Evolutionary conservation across 352 stramenopile genomes (phyloP), one percentile per base, ranked within the genome.

Genomic region (Phytophthora pisi): DNA sequence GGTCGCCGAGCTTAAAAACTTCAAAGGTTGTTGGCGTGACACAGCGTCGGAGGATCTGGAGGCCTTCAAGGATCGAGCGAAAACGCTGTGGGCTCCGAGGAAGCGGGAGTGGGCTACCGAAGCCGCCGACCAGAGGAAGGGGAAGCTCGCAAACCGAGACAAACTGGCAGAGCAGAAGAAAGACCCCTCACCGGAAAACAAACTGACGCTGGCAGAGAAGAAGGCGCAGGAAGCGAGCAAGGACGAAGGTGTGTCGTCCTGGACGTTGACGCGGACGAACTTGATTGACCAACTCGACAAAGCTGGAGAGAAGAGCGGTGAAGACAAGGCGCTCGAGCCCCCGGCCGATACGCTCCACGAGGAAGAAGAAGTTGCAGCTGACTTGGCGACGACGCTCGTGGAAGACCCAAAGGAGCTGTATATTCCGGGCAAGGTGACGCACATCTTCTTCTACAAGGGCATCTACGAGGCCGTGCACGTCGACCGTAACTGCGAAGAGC

Each of bases 391-490:
- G 20, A 70, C 70, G 18, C 36, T 91, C 31, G 66, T 89, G 11
- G 75, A 88, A 31, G 82, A 94, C 36, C 84, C 82, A 1, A 79
- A 91, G 51, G 86, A 95, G 65, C 79, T 95, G 1, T 95, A 82
- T 61, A 89, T 95, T 38, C 86, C 86, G 8, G 86, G 86, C 20
- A 68, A 77, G 18, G 82, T 95, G 57, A 93, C 84, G 4, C 86
- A 93, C 52, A 66, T 96, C 26, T 96, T 88, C 61, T 94, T 88
- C 55, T 77, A 86, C 64, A 89, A 89, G 47, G 88, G 88, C 7
- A 76, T 91, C 16, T 96, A 92, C 47, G 86, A 96, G 70, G 88
- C 88, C 4, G 88, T 93, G 7, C 72, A 91, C 50, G 88, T 96
- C 1, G 78, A 92, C 54, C 86, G 87, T 50, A 84, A 81, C 56